phyloP scores from a whole-genome alignment of 352 stramenopile species.

The Aphanomyces astaci region DNA sequence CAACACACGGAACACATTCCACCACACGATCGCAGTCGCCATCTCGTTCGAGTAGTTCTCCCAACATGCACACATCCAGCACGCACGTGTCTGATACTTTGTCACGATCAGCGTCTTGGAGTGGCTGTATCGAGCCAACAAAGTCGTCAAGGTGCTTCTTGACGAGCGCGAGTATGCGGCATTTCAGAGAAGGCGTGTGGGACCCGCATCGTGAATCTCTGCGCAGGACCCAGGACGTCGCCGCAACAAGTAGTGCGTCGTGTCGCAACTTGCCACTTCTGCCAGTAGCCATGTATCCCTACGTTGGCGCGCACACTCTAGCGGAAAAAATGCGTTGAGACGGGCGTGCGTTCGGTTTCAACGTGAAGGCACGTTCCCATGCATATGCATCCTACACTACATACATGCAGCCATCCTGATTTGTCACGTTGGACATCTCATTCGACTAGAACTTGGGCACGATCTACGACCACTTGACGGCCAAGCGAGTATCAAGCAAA shows the following conservation, averaged over 20 bases:
- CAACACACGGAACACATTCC: no score
- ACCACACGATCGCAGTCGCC: no score
- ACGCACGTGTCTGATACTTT: conserved; percentile 82
- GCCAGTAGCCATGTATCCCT: conserved; percentile 56
- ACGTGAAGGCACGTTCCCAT: conserved; percentile 39
- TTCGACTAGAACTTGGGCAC: conserved; percentile 67
- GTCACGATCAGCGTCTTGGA: conserved; percentile 62
- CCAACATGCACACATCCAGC: no score
- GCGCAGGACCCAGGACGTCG: conserved; percentile 49
- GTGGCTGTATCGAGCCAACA: conserved; percentile 66
- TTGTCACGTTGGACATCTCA: no score
- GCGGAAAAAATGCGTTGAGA: conserved; percentile 62
- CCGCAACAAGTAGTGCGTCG: conserved; percentile 59
- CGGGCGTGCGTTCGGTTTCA: conserved; percentile 62
- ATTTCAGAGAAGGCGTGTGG: conserved; percentile 77
- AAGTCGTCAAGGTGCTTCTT: conserved; percentile 55
- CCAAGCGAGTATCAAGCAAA: no score
- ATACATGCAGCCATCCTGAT: no score
- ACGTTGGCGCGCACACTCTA: conserved; percentile 39
- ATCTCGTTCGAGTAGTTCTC: no score
- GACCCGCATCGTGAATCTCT: conserved; percentile 59
- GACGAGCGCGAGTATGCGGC: conserved; percentile 63
- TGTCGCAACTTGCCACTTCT: conserved; percentile 64
- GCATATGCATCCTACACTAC: no score
- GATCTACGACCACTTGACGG: no score